Conservation (phyloP, 139 green algal species). For the Ettlia oleoabundans region DNA sequence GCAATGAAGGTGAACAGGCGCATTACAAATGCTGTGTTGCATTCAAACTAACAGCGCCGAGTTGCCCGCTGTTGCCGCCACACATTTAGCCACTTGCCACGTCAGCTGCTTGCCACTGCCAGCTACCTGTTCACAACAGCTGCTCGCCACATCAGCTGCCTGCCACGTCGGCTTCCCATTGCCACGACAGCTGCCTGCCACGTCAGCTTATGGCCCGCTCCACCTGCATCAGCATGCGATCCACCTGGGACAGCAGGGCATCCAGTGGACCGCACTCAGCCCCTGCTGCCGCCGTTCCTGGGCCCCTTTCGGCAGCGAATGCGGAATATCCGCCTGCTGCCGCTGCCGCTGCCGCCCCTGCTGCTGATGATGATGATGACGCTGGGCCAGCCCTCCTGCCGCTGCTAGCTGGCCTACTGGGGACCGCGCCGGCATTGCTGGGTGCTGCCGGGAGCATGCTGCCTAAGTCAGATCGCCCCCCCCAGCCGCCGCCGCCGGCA, state of each 20-base stretch:
- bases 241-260: slow-evolving; percentile 24
- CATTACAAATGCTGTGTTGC: too few relatives aligned
- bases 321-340: neutral
- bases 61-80: too few relatives aligned
- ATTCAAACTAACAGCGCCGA: too few relatives aligned
- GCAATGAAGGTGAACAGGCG: too few relatives aligned
- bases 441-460: too few relatives aligned
- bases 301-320: neutral
- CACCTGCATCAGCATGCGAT: slow-evolving; percentile 32
- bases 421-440: neutral
- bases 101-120: too few relatives aligned
- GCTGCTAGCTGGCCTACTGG: neutral
- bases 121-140: too few relatives aligned
- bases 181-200: too few relatives aligned
- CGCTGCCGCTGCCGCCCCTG: neutral
- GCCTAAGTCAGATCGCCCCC: too few relatives aligned
- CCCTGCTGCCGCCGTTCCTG: neutral
- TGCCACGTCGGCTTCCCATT: neutral
- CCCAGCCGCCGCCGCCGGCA: too few relatives aligned
- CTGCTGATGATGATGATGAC: neutral
- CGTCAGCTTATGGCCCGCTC: neutral
- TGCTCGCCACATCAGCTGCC: neutral
- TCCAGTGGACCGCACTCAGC: slow-evolving; percentile 14
- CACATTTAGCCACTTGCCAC: too few relatives aligned
- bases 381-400: neutral